These are phyloP conservation scores for Suhomyces atakaporum DNA, from an alignment of 1,139 yeast genomes.

Conservation along the genomic window DNA sequence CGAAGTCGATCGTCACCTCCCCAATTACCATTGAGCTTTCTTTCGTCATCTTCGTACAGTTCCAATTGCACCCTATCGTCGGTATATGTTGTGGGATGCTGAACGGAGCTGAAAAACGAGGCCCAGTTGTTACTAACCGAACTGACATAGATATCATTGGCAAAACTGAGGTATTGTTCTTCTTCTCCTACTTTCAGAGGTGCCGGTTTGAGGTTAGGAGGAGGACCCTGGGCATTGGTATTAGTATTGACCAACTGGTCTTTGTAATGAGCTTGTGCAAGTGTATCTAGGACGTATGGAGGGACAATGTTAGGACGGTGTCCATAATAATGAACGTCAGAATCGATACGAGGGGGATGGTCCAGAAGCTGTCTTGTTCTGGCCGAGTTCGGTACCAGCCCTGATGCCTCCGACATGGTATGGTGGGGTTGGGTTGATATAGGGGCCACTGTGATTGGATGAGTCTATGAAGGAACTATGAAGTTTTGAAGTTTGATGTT, in stretches of 20 bases:
- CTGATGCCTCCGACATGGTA: slow-evolving; percentile 9
- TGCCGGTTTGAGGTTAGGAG: slow-evolving; percentile 10
- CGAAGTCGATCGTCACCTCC: slow-evolving; percentile 68
- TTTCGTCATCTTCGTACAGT: slow-evolving; percentile 21
- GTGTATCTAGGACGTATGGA: slow-evolving; percentile 58
- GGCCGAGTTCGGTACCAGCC: slow-evolving; percentile 12
- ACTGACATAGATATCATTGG: slow-evolving; percentile 42
- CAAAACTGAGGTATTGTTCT: slow-evolving; percentile 36
- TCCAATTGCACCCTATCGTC: slow-evolving; percentile 30
- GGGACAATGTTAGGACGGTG: slow-evolving; percentile 50
- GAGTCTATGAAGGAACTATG: too few relatives aligned
- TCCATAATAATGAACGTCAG: slow-evolving; percentile 31
- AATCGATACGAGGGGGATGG: slow-evolving; percentile 3
- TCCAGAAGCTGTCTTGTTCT: slow-evolving; percentile 3
- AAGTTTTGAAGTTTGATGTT: too few relatives aligned
- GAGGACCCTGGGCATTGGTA: slow-evolving; percentile 22
- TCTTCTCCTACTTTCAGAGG: slow-evolving; percentile 23
- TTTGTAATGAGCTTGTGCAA: slow-evolving; percentile 47
- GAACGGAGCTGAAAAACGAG: slow-evolving; percentile 36
- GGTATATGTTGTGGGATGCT: slow-evolving; percentile 40
- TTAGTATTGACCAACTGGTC: slow-evolving; percentile 39
- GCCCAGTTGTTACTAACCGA: slow-evolving; percentile 44
- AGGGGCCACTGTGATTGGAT: too few relatives aligned
- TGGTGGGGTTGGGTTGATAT: neutral
- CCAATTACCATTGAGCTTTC: slow-evolving; percentile 52